Evolutionary conservation across 345 rosid genomes (phyloP).

Genomic region (Brassica juncea): DNA sequence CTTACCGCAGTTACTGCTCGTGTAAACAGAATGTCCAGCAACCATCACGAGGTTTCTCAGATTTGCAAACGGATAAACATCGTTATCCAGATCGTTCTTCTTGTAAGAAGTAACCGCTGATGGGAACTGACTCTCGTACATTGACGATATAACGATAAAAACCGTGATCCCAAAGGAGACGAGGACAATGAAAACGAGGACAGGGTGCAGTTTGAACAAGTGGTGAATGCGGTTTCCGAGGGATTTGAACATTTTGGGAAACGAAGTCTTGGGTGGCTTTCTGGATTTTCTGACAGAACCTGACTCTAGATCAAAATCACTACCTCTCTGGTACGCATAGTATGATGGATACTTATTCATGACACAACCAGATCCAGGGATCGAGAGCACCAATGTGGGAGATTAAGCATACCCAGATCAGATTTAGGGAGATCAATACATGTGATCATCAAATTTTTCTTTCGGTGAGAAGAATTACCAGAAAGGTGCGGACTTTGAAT

Average conservation of each 20-base stretch:
- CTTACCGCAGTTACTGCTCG: constrained; percentile 74
- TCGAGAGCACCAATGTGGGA: constrained; percentile 20
- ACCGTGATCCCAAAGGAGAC: constrained; percentile 67
- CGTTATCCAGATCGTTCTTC: constrained; percentile 40
- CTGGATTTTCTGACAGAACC: constrained; percentile 59
- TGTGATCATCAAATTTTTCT: constrained; percentile 29
- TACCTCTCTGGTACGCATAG: constrained; percentile 64
- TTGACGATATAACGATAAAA: constrained; percentile 50
- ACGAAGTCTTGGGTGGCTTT: constrained; percentile 49
- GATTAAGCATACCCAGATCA: constrained; percentile 52
- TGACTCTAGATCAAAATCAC: constrained; percentile 80
- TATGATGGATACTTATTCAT: constrained; percentile 75
- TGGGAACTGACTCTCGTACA: constrained; percentile 52
- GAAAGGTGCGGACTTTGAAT: constrained; percentile 30
- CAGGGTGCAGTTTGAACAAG: constrained; percentile 65
- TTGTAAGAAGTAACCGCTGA: constrained; percentile 40
- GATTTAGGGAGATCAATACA: constrained; percentile 19
- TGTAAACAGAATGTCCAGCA: constrained; percentile 94
- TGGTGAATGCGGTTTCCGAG: constrained; percentile 54
- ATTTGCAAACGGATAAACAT: constrained; percentile 60
- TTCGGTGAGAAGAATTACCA: background rate
- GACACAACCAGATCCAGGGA: constrained; percentile 42
- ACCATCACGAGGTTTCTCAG: constrained; percentile 91
- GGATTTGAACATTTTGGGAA: constrained; percentile 61
- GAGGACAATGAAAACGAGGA: constrained; percentile 50